These are phyloP conservation scores for Phytophthora palmivora DNA, from an alignment of 352 stramenopile genomes.

Conservation along the genomic window DNA sequence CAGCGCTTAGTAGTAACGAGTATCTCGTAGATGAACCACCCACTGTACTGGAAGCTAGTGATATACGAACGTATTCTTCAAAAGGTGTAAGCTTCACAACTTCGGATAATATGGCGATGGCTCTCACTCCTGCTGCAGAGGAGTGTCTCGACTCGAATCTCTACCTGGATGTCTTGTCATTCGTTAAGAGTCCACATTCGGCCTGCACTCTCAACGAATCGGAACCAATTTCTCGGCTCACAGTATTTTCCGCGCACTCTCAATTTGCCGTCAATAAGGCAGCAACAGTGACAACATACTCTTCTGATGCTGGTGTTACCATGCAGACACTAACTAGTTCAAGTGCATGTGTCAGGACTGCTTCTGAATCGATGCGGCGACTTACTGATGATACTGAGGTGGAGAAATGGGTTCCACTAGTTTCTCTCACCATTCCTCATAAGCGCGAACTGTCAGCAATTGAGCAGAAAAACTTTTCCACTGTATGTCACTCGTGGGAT, in stretches of 20 bases:
- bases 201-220: constrained; percentile 49
- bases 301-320: constrained; percentile 19
- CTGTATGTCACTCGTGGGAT: constrained; percentile 65
- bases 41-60: constrained; percentile 29
- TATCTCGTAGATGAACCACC: constrained; percentile 51
- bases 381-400: constrained; percentile 3
- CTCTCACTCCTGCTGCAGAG: constrained; percentile 50
- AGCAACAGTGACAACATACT: constrained; percentile 17
- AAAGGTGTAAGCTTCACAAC: constrained; percentile 34
- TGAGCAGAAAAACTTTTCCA: constrained; percentile 71
- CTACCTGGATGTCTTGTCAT: constrained; percentile 58
- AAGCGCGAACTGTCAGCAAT: constrained; percentile 43
- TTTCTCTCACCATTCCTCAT: constrained; percentile 61
- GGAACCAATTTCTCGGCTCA: constrained; percentile 49
- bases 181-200: constrained; percentile 47
- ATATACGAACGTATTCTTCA: constrained; percentile 47
- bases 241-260: constrained; percentile 56
- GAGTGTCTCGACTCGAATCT: constrained; percentile 55
- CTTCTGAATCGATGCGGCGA: constrained; percentile 22
- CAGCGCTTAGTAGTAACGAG: constrained; percentile 57
- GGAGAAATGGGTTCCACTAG: constrained; percentile 47
- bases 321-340: constrained; percentile 42
- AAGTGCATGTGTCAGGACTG: constrained; percentile 49
- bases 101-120: constrained; percentile 37
- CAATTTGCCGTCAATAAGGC: constrained; percentile 36